Base-by-base conservation (phyloP, 2,329 filamentous ascomycete genomes). In the Aspergillus sp. region DNA sequence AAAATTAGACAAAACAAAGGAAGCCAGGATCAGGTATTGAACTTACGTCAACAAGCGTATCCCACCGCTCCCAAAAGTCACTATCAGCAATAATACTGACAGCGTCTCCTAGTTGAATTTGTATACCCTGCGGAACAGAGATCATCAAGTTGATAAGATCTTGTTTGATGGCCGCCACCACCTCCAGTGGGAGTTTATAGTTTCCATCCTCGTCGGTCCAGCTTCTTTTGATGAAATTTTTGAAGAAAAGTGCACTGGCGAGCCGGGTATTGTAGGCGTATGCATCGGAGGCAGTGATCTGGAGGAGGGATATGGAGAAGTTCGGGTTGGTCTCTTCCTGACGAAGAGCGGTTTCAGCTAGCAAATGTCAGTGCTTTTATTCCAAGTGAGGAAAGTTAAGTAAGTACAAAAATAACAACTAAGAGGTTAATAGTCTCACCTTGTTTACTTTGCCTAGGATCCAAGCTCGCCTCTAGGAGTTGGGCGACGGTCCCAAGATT, bases 131-230 rank as follows among this genome's bases (percentile, higher is more conserved):
- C 4, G 94, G 95, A 25, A 95, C 93, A 8, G 90, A 89, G 72
- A 97, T 96, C 95, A 99, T 99, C 71, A 99, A 84, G 60, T 92
- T 94, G 71, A 99, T 94, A 64, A 99, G 87, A 82, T 97, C 93
- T 73, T 89, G 88, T 82, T 99, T 99, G 83, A 99, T 97, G 48
- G 91, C 91, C 30, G 83, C 80, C 43, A 99, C 93, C 82, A 98
- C 95, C 68, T 91, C 86, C 64, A 84, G 76, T 13, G 91, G 88
- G 43, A 99, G 86, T 80, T 93, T 95, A 83, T 99, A 95, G 77
- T 91, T 90, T 74, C 95, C 93, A 79, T 97, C 91, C 74, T 97
- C 94, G 77, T 98, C 92, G 83, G 92, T 91, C 87, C 96, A 99
- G 83, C 93, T 95, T 74, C 91, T 88, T 78, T 91, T 91, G 74